Percentiles rank a stretch among this genome's conserved stretches.
phyloP scores from a whole-genome alignment of 2,329 filamentous ascomycete species.

The Venturia pyrina region DNA sequence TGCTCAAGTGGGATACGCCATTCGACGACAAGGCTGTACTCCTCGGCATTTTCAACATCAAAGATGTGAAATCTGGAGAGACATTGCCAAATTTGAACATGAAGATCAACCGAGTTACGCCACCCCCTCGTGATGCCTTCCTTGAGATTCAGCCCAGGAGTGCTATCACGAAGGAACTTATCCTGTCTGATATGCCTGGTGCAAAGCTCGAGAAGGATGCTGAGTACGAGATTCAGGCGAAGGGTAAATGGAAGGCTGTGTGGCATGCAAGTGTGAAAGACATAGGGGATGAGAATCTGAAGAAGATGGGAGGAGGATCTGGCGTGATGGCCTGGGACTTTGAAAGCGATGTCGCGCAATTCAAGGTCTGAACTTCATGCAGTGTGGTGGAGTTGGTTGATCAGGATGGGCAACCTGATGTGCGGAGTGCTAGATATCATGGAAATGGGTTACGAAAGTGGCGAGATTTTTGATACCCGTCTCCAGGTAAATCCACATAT shows the following conservation, averaged over 20 bases:
- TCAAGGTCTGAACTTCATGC: not conserved
- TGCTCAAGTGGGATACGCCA: slow-evolving; percentile 32
- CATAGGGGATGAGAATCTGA: slow-evolving; percentile 4
- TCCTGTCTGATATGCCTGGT: slow-evolving; percentile 26
- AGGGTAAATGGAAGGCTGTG: slow-evolving; percentile 26
- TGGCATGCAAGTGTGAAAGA: slow-evolving; percentile 18
- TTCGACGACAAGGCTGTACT: slow-evolving; percentile 28
- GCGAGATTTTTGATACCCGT: too few relatives aligned
- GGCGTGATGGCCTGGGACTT: slow-evolving; percentile 8
- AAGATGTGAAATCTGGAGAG: slow-evolving; percentile 20
- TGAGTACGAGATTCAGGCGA: slow-evolving; percentile 26
- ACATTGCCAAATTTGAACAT: slow-evolving; percentile 22
- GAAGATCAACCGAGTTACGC: slow-evolving; percentile 28
- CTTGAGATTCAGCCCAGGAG: slow-evolving; percentile 26
- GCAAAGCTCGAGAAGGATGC: slow-evolving; percentile 26
- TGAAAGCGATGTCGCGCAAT: not conserved
- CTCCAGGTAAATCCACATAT: too few relatives aligned
- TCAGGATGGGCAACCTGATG: too few relatives aligned
- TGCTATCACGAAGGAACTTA: slow-evolving; percentile 24
- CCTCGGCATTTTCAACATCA: slow-evolving; percentile 28
- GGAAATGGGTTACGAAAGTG: too few relatives aligned
- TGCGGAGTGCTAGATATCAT: too few relatives aligned
- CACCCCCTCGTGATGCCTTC: slow-evolving; percentile 26
- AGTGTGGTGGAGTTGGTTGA: not conserved
- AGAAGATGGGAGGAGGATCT: slow-evolving; percentile 12